Evolutionary conservation across 148 eudicot genomes (phyloP).

Genomic region (Nepenthes mirabilis): DNA sequence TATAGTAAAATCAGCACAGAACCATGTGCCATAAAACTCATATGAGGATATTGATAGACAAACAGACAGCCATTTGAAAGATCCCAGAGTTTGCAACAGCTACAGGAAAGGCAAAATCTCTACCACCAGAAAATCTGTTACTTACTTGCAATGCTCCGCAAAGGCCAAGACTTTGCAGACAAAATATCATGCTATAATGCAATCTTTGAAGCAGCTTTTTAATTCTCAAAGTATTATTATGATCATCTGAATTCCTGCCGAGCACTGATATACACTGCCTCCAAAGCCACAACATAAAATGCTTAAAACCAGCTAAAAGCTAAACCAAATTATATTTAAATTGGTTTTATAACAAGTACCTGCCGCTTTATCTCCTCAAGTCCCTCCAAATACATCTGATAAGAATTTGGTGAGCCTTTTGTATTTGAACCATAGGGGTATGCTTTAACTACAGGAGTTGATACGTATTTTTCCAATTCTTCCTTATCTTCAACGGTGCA

Average conservation of each 20-base stretch:
- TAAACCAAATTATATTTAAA: slow-evolving; percentile 3
- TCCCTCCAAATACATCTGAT: slow-evolving; percentile 17
- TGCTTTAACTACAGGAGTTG: slow-evolving; percentile 52
- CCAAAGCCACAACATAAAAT: slow-evolving; percentile 6
- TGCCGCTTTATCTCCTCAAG: slow-evolving; percentile 56
- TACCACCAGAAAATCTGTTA: not conserved
- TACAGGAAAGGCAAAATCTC: no score
- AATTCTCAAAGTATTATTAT: slow-evolving; percentile 22
- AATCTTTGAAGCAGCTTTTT: slow-evolving; percentile 52
- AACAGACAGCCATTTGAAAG: no score
- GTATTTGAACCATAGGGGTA: slow-evolving; percentile 39
- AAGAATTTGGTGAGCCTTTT: slow-evolving; percentile 19
- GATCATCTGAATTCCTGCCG: slow-evolving; percentile 25
- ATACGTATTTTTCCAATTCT: slow-evolving; percentile 65
- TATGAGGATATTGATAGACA: no score
- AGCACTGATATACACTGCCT: slow-evolving; percentile 52
- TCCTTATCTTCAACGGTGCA: slow-evolving; percentile 58
- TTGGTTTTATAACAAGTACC: slow-evolving; percentile 31
- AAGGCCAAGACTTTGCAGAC: slow-evolving; percentile 61
- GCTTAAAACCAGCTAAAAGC: slow-evolving; percentile 5
- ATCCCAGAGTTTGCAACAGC: no score
- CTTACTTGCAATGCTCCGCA: slow-evolving; percentile 83
- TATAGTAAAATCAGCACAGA: no score
- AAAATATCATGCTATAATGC: slow-evolving; percentile 48
- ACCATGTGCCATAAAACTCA: no score